Conservation (phyloP, 345 rosid species). For the Gossypium stocksii region DNA sequence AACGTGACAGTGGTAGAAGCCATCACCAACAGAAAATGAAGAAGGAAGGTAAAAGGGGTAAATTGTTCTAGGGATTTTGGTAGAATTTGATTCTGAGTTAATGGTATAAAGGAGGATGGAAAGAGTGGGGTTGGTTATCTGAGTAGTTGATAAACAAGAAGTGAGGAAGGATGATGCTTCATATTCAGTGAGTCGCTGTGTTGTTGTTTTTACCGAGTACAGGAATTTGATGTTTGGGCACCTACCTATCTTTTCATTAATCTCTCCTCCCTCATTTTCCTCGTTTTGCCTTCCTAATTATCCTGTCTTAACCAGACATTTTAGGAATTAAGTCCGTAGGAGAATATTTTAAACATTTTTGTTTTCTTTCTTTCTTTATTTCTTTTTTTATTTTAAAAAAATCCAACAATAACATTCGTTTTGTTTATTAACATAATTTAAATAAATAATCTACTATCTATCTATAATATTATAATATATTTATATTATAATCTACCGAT, state of each 20-base stretch:
- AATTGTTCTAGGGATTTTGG: slow-evolving; percentile 21
- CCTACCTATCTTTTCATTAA: neutral
- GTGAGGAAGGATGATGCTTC: neutral
- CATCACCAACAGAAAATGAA: slow-evolving; percentile 23
- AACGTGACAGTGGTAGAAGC: slow-evolving; percentile 49
- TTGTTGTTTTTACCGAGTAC: neutral
- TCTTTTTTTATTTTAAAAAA: too few species aligned
- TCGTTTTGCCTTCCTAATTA: neutral
- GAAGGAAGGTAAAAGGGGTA: neutral
- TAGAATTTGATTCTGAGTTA: neutral
- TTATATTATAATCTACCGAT: too few species aligned
- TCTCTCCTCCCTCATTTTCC: neutral
- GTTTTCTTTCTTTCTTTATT: too few species aligned
- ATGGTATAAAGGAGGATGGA: neutral
- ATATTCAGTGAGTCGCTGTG: neutral
- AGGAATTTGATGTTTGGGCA: neutral
- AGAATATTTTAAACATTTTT: too few species aligned
- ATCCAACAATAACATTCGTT: too few species aligned
- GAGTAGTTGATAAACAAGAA: neutral
- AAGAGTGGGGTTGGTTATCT: neutral
- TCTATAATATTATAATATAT: too few species aligned
- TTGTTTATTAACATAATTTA: too few species aligned
- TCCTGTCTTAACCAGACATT: neutral
- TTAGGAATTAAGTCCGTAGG: too few species aligned
- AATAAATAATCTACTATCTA: too few species aligned